phyloP scores from a whole-genome alignment of 495 filamentous ascomycete genomes.

The Neurospora terricola region DNA sequence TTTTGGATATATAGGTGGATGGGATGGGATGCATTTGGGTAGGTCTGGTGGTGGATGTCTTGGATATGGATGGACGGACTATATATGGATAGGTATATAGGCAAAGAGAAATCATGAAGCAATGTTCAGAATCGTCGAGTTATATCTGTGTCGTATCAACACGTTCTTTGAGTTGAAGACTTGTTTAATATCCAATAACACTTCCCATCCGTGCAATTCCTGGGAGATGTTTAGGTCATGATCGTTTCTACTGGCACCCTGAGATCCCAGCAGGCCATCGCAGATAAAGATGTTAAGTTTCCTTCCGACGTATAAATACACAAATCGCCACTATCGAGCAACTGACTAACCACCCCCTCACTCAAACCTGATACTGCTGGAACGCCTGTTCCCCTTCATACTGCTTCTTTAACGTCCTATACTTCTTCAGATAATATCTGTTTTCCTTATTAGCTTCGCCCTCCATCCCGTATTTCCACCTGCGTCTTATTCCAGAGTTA shows the following conservation, averaged over 20 bases:
- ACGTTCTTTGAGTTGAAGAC: no score
- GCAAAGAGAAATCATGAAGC: not conserved
- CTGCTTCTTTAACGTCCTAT: slow-evolving; percentile 67
- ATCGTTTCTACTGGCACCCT: no score
- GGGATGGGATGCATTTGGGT: not conserved
- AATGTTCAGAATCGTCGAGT: not conserved
- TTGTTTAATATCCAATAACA: no score
- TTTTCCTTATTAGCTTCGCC: no score
- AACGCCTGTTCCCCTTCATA: not conserved
- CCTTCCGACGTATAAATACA: no score
- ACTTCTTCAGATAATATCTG: slow-evolving; percentile 93
- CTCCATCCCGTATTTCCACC: no score
- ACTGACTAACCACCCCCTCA: not conserved
- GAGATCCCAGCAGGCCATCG: no score
- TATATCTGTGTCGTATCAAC: no score
- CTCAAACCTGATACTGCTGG: not conserved
- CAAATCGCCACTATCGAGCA: not conserved
- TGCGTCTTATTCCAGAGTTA: no score
- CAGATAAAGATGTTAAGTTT: no score
- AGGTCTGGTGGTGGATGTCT: not conserved
- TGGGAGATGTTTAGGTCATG: no score
- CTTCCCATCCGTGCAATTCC: no score
- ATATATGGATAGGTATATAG: not conserved
- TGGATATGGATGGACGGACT: not conserved
- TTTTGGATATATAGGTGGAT: not conserved